Evolutionary conservation across 164 flowering plant genomes (phyloP), one percentile per base, ranked within the genome.

Genomic region (Nymphaea thermarum): DNA sequence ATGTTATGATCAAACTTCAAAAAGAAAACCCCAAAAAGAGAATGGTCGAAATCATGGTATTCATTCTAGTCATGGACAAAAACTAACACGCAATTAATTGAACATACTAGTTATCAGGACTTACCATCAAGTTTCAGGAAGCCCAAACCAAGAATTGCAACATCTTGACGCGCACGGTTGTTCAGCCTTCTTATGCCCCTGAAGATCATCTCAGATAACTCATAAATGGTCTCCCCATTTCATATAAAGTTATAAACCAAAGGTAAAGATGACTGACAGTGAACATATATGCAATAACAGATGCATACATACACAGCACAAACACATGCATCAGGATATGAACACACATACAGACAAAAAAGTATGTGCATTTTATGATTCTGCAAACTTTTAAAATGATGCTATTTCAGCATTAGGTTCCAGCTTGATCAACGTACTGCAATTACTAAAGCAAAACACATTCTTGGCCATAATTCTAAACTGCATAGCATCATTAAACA

Each of bases 51-150:
- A 43, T 25, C 36, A 25, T 1, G 36, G 36, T 25, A 25, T 25
- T 25, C 36, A 25, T 25, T 25, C 36, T 25, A 25, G 36, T 25
- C 36, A 25, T 1, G 36, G 36, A 25, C 36, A 25, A 25, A 25
- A 25, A 25, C 36, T 25, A 25, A 25, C 36, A 25, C 1, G 36
- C 36, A 25, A 47, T 47, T 47, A 47, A 47, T 47, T 47, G 12
- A 7, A 47, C 7, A 47, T 47, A 47, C 12, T 47, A 12, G 12
- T 47, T 47, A 47, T 47, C 55, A 47, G 60, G 25, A 36, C 44
- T 80, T 75, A 94, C 98, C 97, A 82, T 89, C 96, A 72, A 94
- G 93, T 72, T 91, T 94, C 71, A 94, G 90, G 76, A 94, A 87
- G 80, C 72, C 85, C 42, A 80, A 76, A n/a, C 95, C 96, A 70